Base-by-base conservation (phyloP, 2,329 filamentous ascomycete genomes). In the Apiospora aurea region DNA sequence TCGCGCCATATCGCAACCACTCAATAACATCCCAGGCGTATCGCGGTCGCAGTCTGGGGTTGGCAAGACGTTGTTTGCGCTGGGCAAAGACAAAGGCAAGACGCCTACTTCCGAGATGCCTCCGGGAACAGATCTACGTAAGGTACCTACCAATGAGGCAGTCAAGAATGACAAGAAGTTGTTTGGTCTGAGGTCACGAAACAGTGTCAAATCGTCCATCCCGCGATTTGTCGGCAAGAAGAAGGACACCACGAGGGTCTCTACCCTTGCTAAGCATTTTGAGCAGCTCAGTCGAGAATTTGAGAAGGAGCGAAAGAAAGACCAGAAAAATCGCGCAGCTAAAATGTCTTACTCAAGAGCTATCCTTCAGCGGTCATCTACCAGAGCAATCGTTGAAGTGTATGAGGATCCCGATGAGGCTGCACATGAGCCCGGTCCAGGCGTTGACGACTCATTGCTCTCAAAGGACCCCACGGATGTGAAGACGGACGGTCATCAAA, bases 241-340 rank as follows among this genome's bases (percentile, higher is more conserved):
- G 76, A 92, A 91, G 75, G 88, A 92, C 70, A 41, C 53, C 69
- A 38, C 57, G 4, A 94, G 93, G 77, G 96, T 99, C 2, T 97
- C 95, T 11, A 95, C 92, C n/a, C 87, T 99, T 69, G 94, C 96
- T 24, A 94, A 94, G 76, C 96, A 98, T 80, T 98, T 99, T 79
- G 97, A 99, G 81, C 95, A 98, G 81, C 87, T 99, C 71, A 98
- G 95, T 77, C 92, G 95, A 34, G 97, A 99, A 79, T 99, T 99
- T 76, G 95, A 98, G 79, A 97, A 96, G 77, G 96, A 99, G 82
- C 90, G 96, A 64, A 89, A 97, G 76, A 92, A 93, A 68, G 96
- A 98, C 80, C 90, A 94, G 75, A 92, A 92, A 77, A 93, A 95
- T 80, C 87, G 94, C 72, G 93, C 94, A 38, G 93, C 94, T 66